Evolutionary conservation across 75 land plant species (phyloP), one percentile per base, ranked within the genome.

Genomic region (Azolla pinnata): DNA sequence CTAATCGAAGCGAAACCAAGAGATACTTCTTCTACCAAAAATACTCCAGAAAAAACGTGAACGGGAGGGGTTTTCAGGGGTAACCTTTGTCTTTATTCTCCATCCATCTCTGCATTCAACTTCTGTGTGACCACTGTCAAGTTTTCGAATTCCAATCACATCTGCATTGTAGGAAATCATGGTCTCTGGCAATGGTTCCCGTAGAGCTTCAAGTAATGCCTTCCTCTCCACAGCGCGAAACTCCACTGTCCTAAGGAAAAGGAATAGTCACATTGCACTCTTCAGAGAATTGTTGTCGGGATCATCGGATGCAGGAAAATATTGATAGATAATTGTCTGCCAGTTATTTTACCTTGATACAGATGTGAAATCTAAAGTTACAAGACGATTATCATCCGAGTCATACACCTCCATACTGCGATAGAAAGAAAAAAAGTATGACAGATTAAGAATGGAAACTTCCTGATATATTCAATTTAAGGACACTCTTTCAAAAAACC

Each of bases 191-290:
- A 84, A 55, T 23, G 75, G 81, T 32, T 77, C 52, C 4, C 77
- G 74, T 30, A 83, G 61, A 18, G 76, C 75, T 55, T 75, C 69
- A 18, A 77, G 61, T 44, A 83, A 64, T 0, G 56, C 66, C 28
- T 56, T 77, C 42, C 87, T 62, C 44, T 80, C 84, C 10, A 83
- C 75, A 8, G 63, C 69, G 35, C 75, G 56, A 10, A 72, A n/a
- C 44, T 72, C 75, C 50, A 44, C 4, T 20, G 24, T 29, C 25
- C 54, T 52, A 27, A 25, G 2, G 26, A 2, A 14, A 46, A 46
- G 12, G 14, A 38, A 7, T 8, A 14, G 21, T 18, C 2, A 4
- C 21, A 18, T 14, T 2, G 21, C 10, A 46, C 4, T 18, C 2
- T 4, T 4, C 49, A 2, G 10, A 17, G 49, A 2, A 46, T 23